A percentile compares a stretch with the other conserved stretches of the same genome.
Evolutionary conservation across 1,284 basidiomycete genomes (phyloP).

Genomic region (Moesziomyces sp.): DNA sequence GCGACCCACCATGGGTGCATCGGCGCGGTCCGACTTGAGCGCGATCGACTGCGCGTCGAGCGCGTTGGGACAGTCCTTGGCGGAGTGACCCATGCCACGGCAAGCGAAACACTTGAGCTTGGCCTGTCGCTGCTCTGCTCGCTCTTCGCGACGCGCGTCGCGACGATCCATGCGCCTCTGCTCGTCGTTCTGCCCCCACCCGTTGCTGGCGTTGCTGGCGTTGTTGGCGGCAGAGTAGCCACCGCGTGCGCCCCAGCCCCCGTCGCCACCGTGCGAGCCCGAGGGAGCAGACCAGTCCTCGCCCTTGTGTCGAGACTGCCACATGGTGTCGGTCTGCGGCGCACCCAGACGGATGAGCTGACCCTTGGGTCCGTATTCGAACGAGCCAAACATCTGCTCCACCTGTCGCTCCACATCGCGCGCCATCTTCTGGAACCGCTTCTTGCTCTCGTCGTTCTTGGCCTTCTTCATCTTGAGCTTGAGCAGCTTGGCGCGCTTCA

Average conservation of each 20-base stretch:
- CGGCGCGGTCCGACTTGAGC: slow-evolving; percentile 21
- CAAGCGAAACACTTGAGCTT: slow-evolving; percentile 87
- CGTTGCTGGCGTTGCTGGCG: not conserved
- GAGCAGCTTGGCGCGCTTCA: slow-evolving; percentile 64
- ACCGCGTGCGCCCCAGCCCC: slow-evolving; percentile 35
- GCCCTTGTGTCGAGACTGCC: slow-evolving; percentile 31
- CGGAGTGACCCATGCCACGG: slow-evolving; percentile 83
- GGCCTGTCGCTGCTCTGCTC: slow-evolving; percentile 74
- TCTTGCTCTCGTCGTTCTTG: slow-evolving; percentile 52
- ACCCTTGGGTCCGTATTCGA: slow-evolving; percentile 52
- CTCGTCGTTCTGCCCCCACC: slow-evolving; percentile 22
- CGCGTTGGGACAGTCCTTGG: slow-evolving; percentile 77
- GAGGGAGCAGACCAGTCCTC: slow-evolving; percentile 28
- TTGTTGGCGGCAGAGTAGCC: slow-evolving; percentile 7
- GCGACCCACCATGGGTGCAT: slow-evolving; percentile 61
- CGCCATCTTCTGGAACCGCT: slow-evolving; percentile 30
- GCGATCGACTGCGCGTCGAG: slow-evolving; percentile 48
- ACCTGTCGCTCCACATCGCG: slow-evolving; percentile 66
- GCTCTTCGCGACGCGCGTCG: slow-evolving; percentile 75
- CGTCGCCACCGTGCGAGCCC: slow-evolving; percentile 16
- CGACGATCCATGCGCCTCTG: slow-evolving; percentile 61
- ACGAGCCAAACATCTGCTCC: slow-evolving; percentile 50
- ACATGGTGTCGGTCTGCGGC: slow-evolving; percentile 47
- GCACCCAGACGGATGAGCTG: slow-evolving; percentile 38
- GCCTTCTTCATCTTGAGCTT: slow-evolving; percentile 63